Percentiles rank a stretch among this genome's conserved stretches.
These are phyloP conservation scores for Kickxella alabastrina DNA, from an alignment of 192 early-diverging fungal species.

Conservation along the genomic window DNA sequence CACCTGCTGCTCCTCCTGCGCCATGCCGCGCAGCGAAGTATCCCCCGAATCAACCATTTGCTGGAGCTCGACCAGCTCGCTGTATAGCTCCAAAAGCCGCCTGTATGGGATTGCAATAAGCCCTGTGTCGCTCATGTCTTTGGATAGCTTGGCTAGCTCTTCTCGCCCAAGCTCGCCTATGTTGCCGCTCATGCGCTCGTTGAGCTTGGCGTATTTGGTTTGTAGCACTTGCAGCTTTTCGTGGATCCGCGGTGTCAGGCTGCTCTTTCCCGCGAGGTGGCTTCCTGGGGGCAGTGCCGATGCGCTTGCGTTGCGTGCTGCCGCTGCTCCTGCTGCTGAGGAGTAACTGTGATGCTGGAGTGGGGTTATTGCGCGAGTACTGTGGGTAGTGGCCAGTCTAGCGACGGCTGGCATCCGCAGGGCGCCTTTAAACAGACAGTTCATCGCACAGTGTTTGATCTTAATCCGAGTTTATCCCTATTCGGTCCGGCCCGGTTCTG, in stretches of 20 bases:
- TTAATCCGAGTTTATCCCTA: no score
- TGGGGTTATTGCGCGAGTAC: no score
- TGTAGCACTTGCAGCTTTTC: constrained; percentile 28
- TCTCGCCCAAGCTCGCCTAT: constrained; percentile 22
- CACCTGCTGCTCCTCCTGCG: constrained; percentile 57
- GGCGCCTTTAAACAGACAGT: no score
- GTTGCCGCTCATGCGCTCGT: constrained; percentile 33
- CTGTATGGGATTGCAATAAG: constrained; percentile 23
- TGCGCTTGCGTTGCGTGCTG: background rate
- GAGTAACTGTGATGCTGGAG: no score
- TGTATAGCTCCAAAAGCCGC: constrained; percentile 26
- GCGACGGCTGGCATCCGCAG: no score
- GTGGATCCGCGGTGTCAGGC: constrained; percentile 38
- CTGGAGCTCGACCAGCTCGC: constrained; percentile 42
- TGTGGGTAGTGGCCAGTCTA: no score
- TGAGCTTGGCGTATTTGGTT: constrained; percentile 14
- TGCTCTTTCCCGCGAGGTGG: constrained; percentile 43
- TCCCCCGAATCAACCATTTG: constrained; percentile 37
- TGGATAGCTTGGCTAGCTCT: constrained; percentile 46
- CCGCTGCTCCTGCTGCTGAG: background rate
- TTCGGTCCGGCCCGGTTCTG: no score
- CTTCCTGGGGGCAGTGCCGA: constrained; percentile 18
- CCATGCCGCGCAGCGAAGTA: constrained; percentile 51
- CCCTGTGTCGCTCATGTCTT: constrained; percentile 39
- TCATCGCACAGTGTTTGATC: no score